Base-by-base conservation (phyloP, 192 early-diverging fungal species). In the Coemansia sp. region DNA sequence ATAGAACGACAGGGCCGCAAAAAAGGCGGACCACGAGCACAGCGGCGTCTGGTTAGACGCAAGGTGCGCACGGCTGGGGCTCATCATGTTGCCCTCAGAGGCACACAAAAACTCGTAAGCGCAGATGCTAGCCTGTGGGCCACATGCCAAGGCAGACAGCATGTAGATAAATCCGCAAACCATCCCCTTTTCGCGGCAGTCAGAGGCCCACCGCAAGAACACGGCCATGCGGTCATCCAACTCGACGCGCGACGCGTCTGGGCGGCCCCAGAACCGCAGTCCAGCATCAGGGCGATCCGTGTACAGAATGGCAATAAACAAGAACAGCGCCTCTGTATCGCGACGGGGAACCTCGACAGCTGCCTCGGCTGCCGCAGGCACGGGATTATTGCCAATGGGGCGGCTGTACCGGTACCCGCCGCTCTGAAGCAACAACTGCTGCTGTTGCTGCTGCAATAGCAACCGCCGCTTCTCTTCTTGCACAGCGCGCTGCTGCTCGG, bases 121-220 rank as follows among this genome's bases (percentile, higher is more conserved):
- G 23, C 85, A 73, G 6, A 74, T 61, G 13, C 92, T 88, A 68
- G 86, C 90, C 43, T 87, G 73, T 25, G 75, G 38, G 2, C 96
- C 96, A 5, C 91, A 88, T 0, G 95, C 87, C 26, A 99, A 77
- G 0, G 94, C 86, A 18, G 89, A 85, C 14, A 98, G 78, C 84
- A 95, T 90, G 63, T 93, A 85, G 55, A 94, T 86, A 72, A 91
- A 94, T 2, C 89, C 86, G 12, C 86, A 82, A 6, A 88, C 78
- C 68, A 89, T 88, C 7, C 85, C 81, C 20, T 75, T 79, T 53
- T 86, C 85, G 63, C 85, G 85, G 65, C 85, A 80, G 62, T 85
- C 82, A 0, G 83, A 69, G 13, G 82, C 83, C 89, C 88, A 91
- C 53, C 87, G 84, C 62, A 88, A 55, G 53, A 92, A 90, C 38